Percentiles rank a stretch among this genome's conserved stretches.
Evolutionary conservation across 31 red algal genomes (phyloP).

Genomic region (Odonthalia washingtoniensis): DNA sequence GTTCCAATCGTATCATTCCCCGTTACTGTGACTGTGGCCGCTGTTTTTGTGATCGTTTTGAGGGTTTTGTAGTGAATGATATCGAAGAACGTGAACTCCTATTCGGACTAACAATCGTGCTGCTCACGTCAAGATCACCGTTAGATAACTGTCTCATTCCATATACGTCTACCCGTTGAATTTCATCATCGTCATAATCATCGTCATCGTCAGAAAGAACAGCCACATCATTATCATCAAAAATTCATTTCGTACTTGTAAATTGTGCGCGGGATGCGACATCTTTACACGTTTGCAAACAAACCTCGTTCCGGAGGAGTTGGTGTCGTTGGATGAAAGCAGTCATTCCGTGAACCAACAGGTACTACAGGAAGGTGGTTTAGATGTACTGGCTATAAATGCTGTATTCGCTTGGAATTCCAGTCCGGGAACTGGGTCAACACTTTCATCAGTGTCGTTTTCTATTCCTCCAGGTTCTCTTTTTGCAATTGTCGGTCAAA

Average conservation of each 20-base stretch:
- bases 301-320: constrained; percentile 70
- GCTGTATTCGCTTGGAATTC: constrained; percentile 85
- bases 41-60: too few relatives aligned
- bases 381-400: constrained; percentile 61
- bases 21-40: too few relatives aligned
- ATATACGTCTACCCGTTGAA: too few relatives aligned
- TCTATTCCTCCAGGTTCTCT: constrained; percentile 67
- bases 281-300: constrained; percentile 55
- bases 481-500: constrained; percentile 82
- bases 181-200: too few relatives aligned
- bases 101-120: too few relatives aligned
- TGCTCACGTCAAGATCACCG: too few relatives aligned
- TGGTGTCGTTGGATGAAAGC: constrained; percentile 49
- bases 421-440: constrained; percentile 40
- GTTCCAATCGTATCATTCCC: too few relatives aligned
- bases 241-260: constrained; percentile 70
- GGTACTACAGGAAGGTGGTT: constrained; percentile 27
- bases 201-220: too few relatives aligned
- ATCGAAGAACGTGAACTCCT: too few relatives aligned
- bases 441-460: constrained; percentile 71
- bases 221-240: too few relatives aligned
- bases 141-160: too few relatives aligned
- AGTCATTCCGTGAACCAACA: constrained; percentile 49
- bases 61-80: too few relatives aligned
- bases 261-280: constrained; percentile 67